Evolutionary conservation across 2,329 filamentous ascomycete genomes (phyloP).

Genomic region (Podosphaera xanthii): DNA sequence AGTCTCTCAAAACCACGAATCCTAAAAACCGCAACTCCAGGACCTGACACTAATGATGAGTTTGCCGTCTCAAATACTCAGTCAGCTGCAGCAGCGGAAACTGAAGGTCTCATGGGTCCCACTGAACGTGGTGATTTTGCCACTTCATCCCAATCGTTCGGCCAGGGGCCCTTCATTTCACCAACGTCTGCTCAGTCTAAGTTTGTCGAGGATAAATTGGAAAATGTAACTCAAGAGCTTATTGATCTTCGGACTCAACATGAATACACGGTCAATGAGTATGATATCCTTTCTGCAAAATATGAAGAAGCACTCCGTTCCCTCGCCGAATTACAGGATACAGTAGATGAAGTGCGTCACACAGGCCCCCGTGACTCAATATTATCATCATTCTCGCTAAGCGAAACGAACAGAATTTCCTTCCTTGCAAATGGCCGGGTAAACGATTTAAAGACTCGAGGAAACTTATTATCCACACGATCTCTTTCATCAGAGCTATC

Average conservation of each 20-base stretch:
- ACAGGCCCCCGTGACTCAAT: slow-evolving; percentile 31
- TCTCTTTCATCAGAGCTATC: slow-evolving; percentile 89
- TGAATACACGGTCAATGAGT: slow-evolving; percentile 60
- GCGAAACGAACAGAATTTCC: slow-evolving; percentile 41
- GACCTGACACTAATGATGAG: slow-evolving; percentile 18
- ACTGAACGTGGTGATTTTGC: slow-evolving; percentile 19
- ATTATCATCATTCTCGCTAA: slow-evolving; percentile 26
- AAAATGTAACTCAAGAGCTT: slow-evolving; percentile 75
- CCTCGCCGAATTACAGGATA: slow-evolving; percentile 66
- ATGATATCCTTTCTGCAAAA: slow-evolving; percentile 60
- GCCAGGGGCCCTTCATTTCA: slow-evolving; percentile 13
- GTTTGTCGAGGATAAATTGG: slow-evolving; percentile 79
- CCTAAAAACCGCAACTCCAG: slow-evolving; percentile 30
- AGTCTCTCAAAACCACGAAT: slow-evolving; percentile 30
- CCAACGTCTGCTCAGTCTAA: slow-evolving; percentile 59
- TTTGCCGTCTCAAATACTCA: slow-evolving; percentile 3
- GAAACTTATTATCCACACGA: slow-evolving; percentile 56
- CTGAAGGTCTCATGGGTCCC: slow-evolving; percentile 15
- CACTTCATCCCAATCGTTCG: slow-evolving; percentile 12
- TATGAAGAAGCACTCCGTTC: slow-evolving; percentile 75
- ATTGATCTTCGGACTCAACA: slow-evolving; percentile 80
- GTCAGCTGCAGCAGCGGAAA: slow-evolving; percentile 8
- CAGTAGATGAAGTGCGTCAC: slow-evolving; percentile 56
- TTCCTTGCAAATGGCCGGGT: slow-evolving; percentile 63
- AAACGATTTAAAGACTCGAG: slow-evolving; percentile 43